phyloP scores from a whole-genome alignment of 306 rosid species.

The Parietaria judaica region DNA sequence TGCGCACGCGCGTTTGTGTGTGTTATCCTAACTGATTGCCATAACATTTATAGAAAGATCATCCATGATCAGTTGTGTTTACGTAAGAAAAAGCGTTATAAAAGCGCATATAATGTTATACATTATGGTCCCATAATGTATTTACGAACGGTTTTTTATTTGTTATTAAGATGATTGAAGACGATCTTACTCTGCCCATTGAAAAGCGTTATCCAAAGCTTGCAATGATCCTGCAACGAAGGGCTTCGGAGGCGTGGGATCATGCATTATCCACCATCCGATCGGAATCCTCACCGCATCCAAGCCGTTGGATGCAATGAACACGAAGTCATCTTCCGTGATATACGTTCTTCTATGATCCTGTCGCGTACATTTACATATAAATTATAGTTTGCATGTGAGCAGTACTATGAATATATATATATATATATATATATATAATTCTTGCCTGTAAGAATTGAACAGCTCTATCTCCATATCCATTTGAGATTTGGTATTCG shows the following conservation, averaged over 20 bases:
- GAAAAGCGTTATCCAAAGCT: constrained; percentile 55
- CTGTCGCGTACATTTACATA: constrained; percentile 17
- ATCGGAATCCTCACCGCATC: constrained; percentile 61
- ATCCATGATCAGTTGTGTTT: too few relatives aligned
- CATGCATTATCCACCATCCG: constrained; percentile 71
- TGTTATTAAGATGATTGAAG: too few relatives aligned
- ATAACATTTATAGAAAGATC: too few relatives aligned
- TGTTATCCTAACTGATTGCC: too few relatives aligned
- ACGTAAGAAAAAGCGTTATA: too few relatives aligned
- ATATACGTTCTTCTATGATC: constrained; percentile 55
- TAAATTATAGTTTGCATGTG: not conserved
- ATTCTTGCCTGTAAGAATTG: constrained; percentile 32
- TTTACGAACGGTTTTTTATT: too few relatives aligned
- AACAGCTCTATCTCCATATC: constrained; percentile 50
- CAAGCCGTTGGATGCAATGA: constrained; percentile 49
- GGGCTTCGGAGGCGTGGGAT: constrained; percentile 65
- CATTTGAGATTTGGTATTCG: constrained; percentile 68
- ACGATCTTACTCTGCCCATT: constrained; percentile 57
- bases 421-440: not conserved
- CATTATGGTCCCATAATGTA: too few relatives aligned
- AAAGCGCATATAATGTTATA: too few relatives aligned
- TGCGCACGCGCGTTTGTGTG: too few relatives aligned
- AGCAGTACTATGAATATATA: not conserved
- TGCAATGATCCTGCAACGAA: constrained; percentile 58
- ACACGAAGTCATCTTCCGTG: constrained; percentile 54